phyloP scores from a whole-genome alignment of 495 filamentous ascomycete species.

The Annulohypoxylon maeteangense region DNA sequence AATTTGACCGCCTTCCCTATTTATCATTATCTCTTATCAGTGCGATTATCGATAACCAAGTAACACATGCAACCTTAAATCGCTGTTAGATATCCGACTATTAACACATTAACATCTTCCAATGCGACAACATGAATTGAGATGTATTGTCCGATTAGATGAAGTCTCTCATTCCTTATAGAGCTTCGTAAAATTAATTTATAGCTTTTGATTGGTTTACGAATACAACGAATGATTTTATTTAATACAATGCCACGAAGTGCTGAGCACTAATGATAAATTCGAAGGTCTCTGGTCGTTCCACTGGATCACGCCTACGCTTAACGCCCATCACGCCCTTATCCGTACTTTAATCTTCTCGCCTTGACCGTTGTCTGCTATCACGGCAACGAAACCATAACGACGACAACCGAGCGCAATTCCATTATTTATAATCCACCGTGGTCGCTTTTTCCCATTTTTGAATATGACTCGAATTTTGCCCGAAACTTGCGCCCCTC shows the following conservation, averaged over 20 bases:
- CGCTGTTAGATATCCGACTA: neutral
- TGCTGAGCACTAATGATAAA: neutral
- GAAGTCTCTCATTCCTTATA: neutral
- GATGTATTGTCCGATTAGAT: neutral
- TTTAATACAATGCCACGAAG: neutral
- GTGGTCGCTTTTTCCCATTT: slow-evolving; percentile 31
- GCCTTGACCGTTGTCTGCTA: neutral
- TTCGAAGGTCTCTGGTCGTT: neutral
- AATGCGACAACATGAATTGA: slow-evolving; percentile 18
- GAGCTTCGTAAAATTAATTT: neutral
- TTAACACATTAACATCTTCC: slow-evolving; percentile 9
- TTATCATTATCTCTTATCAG: slow-evolving; percentile 20
- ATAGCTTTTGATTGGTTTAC: neutral
- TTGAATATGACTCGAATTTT: slow-evolving; percentile 41
- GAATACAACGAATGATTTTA: neutral
- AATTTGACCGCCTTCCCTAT: slow-evolving; percentile 48
- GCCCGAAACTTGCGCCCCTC: slow-evolving; percentile 16
- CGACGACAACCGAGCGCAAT: neutral
- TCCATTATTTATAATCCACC: slow-evolving; percentile 25
- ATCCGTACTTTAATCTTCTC: neutral
- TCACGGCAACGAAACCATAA: neutral
- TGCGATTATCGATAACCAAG: slow-evolving; percentile 11
- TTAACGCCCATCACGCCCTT: neutral
- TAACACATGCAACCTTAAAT: neutral
- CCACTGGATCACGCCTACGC: neutral